Conservation (phyloP, 2,329 filamentous ascomycete genomes). For the Trichoderma gracile region DNA sequence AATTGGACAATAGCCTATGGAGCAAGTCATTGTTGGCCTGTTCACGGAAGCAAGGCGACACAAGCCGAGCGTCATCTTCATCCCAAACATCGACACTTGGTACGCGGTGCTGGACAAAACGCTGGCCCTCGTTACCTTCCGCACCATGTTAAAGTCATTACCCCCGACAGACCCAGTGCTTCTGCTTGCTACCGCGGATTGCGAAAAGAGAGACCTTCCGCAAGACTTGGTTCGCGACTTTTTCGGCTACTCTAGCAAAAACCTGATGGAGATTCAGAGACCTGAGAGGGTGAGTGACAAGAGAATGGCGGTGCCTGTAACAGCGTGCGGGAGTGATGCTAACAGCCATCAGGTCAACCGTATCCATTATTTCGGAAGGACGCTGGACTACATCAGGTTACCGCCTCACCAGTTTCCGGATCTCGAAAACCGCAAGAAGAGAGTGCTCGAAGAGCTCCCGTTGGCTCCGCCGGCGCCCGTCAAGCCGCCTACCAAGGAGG, state of each 20-base stretch:
- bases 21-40: slow-evolving; percentile 85
- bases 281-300: slow-evolving; percentile 58
- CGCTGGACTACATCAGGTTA: slow-evolving; percentile 76
- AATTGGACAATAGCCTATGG: slow-evolving; percentile 57
- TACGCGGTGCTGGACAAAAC: slow-evolving; percentile 64
- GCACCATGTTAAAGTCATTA: slow-evolving; percentile 76
- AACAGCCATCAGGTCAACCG: slow-evolving; percentile 53
- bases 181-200: slow-evolving; percentile 81
- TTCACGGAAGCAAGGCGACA: slow-evolving; percentile 92
- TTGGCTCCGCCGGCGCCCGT: slow-evolving; percentile 72
- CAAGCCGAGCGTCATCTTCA: slow-evolving; percentile 93
- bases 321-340: not conserved
- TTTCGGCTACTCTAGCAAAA: slow-evolving; percentile 83
- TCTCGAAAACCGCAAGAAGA: slow-evolving; percentile 80
- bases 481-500: slow-evolving; percentile 69
- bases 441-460: slow-evolving; percentile 74
- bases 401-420: slow-evolving; percentile 85
- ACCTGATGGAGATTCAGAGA: slow-evolving; percentile 67
- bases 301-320: not conserved
- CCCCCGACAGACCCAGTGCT: slow-evolving; percentile 89
- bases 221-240: slow-evolving; percentile 69
- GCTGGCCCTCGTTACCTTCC: slow-evolving; percentile 76
- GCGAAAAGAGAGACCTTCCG: slow-evolving; percentile 61
- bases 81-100: slow-evolving; percentile 89
- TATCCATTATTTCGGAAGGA: slow-evolving; percentile 74